Percentiles rank a stretch among this genome's conserved stretches.
Evolutionary conservation across 2,329 filamentous ascomycete genomes (phyloP).

Genomic region (Daldinia eschscholtzii): DNA sequence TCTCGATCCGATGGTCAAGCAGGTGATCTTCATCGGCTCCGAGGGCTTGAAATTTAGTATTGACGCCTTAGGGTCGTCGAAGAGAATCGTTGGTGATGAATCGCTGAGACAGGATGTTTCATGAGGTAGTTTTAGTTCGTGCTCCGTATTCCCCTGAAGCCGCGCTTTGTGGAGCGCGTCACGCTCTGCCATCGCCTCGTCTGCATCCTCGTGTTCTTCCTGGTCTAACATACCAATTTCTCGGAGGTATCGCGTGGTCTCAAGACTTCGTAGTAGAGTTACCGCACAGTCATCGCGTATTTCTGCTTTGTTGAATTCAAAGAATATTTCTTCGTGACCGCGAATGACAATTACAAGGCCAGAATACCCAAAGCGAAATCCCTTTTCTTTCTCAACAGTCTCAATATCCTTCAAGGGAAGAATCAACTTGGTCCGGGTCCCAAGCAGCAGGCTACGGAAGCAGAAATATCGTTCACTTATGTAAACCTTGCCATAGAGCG

Average conservation of each 20-base stretch:
- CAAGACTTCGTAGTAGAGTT: constrained; percentile 81
- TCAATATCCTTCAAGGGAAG: constrained; percentile 91
- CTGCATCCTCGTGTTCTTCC: constrained; percentile 77
- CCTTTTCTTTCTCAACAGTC: constrained; percentile 94
- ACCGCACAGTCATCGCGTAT: constrained; percentile 90
- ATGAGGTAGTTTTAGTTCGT: constrained; percentile 64
- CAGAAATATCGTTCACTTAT: constrained; percentile 89
- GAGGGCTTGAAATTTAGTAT: constrained; percentile 92
- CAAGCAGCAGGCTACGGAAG: constrained; percentile 90
- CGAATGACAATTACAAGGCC: constrained; percentile 93
- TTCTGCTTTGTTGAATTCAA: constrained; percentile 85
- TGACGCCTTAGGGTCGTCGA: constrained; percentile 89
- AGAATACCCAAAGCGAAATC: constrained; percentile 90
- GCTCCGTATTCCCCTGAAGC: constrained; percentile 63
- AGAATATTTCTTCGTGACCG: constrained; percentile 95
- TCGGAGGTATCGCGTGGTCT: constrained; percentile 76
- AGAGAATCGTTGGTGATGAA: constrained; percentile 78
- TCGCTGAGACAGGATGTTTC: constrained; percentile 63
- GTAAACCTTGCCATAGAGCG: constrained; percentile 96
- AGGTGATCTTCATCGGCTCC: constrained; percentile 85
- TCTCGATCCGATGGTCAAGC: constrained; percentile 93
- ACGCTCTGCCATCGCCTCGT: constrained; percentile 83
- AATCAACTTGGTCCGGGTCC: constrained; percentile 91
- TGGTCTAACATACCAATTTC: constrained; percentile 76
- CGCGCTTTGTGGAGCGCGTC: constrained; percentile 83